These are phyloP conservation scores for Monilinia vaccinii-corymbosi DNA, from an alignment of 2,329 filamentous ascomycete species.

Conservation along the genomic window DNA sequence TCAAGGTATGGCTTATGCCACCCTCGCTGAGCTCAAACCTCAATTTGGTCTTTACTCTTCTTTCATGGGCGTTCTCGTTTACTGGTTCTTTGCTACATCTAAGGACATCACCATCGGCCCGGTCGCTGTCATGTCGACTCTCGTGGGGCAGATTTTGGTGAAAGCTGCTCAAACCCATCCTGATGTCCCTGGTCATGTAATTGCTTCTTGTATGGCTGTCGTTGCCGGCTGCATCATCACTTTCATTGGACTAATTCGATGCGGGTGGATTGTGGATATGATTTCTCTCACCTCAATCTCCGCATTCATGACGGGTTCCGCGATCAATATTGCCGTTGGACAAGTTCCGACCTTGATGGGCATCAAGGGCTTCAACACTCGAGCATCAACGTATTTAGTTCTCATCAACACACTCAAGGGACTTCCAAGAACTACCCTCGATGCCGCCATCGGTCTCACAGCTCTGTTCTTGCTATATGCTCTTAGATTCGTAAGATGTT, in stretches of 20 bases:
- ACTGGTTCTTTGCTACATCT: conserved; percentile 97
- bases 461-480: conserved; percentile 69
- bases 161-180: conserved; percentile 50
- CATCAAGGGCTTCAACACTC: conserved; percentile 57
- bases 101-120: conserved; percentile 99
- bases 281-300: conserved; percentile 86
- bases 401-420: conserved; percentile 75
- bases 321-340: conserved; percentile 76
- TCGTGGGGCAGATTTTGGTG: conserved; percentile 73
- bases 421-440: conserved; percentile 56
- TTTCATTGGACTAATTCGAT: conserved; percentile 67
- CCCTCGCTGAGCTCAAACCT: conserved; percentile 67
- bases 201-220: conserved; percentile 72
- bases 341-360: conserved; percentile 80
- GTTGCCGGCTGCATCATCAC: conserved; percentile 70
- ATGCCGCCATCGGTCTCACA: conserved; percentile 82
- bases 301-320: conserved; percentile 95
- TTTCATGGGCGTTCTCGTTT: conserved; percentile 89
- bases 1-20: conserved; percentile 92
- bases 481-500: conserved; percentile 44
- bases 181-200: conserved; percentile 49
- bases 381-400: conserved; percentile 71
- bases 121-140: conserved; percentile 88
- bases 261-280: conserved; percentile 86
- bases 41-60: conserved; percentile 90